Percentiles rank a stretch among this genome's conserved stretches.
These are phyloP conservation scores for Protea cynaroides DNA, from an alignment of 164 flowering plant genomes.

Conservation along the genomic window DNA sequence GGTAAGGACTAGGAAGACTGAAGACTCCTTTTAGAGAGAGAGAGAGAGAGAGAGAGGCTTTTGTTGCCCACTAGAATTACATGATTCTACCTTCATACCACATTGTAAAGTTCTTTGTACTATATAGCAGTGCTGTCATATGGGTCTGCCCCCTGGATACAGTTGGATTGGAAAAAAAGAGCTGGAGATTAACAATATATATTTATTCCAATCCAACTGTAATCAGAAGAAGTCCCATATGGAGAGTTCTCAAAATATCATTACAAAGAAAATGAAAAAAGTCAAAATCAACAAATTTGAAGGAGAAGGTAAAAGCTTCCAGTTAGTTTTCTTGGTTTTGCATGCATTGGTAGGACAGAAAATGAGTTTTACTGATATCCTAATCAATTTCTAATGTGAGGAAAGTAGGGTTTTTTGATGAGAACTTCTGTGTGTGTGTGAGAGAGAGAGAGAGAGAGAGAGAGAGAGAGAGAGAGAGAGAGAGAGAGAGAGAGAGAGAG, in stretches of 20 bases:
- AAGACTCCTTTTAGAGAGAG: background rate
- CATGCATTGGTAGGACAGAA: no score
- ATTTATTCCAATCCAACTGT: no score
- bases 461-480: slow-evolving; percentile 9
- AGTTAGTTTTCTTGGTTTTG: background rate
- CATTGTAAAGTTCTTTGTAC: slow-evolving; percentile 3
- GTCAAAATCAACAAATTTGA: background rate
- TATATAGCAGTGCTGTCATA: no score
- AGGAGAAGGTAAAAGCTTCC: background rate
- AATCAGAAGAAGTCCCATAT: no score
- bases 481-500: background rate
- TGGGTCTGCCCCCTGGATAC: no score
- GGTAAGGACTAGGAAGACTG: background rate
- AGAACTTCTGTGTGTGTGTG: background rate
- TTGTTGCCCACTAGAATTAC: slow-evolving; percentile 9
- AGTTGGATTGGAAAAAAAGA: no score
- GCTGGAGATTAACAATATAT: no score
- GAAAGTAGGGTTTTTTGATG: background rate
- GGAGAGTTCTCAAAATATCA: no score
- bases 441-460: no score
- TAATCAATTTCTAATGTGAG: background rate
- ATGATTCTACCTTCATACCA: background rate
- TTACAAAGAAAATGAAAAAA: background rate
- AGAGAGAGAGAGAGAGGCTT: background rate
- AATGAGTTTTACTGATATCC: no score